Conservation (phyloP, 257 asterid genomes). For the Sherardia arvensis region DNA sequence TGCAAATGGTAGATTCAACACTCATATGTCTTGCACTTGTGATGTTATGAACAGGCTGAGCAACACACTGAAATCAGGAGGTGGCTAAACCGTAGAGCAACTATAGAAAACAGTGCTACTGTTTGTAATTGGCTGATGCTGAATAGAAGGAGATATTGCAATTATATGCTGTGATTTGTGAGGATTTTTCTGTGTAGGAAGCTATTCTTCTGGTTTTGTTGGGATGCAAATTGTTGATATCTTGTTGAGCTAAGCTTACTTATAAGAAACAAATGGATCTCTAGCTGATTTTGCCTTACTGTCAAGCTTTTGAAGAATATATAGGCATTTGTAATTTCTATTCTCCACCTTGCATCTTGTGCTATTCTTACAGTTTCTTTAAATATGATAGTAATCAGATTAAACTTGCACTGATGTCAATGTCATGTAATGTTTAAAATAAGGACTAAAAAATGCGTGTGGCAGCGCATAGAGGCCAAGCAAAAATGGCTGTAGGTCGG, state of each 20-base stretch:
- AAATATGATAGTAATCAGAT: neutral
- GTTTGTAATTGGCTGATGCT: conserved; percentile 13
- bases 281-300: conserved; percentile 5
- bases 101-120: conserved; percentile 11
- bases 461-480: no score
- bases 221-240: conserved; percentile 22
- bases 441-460: no score
- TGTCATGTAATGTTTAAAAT: no score
- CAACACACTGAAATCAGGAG: conserved; percentile 69
- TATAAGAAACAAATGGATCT: conserved; percentile 2
- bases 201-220: conserved; percentile 18
- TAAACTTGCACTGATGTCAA: no score
- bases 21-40: conserved; percentile 7
- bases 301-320: neutral
- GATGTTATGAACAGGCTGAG: conserved; percentile 51
- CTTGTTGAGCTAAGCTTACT: conserved; percentile 6
- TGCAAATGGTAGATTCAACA: neutral
- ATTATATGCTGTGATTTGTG: conserved; percentile 10
- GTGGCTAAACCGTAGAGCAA: conserved; percentile 35
- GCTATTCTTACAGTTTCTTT: neutral
- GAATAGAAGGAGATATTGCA: conserved; percentile 12
- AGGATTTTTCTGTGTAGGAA: conserved; percentile 12
- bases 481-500: no score
- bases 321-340: neutral
- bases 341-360: neutral